These are phyloP conservation scores for Sinapis alba DNA, from an alignment of 441 rosid species.

Conservation along the genomic window DNA sequence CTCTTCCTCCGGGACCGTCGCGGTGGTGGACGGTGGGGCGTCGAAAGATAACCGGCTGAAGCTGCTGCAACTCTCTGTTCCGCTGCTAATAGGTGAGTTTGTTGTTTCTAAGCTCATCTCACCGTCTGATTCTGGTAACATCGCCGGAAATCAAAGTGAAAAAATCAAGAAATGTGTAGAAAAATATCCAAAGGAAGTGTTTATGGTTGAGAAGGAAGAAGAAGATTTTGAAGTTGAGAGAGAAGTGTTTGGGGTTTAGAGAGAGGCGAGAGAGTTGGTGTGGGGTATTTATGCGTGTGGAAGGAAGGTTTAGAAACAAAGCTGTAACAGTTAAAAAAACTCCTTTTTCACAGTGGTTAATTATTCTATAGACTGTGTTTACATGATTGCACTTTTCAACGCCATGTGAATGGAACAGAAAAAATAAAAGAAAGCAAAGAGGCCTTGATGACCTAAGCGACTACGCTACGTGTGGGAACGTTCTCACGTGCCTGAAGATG, in stretches of 20 bases:
- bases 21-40: slow-evolving; percentile 43
- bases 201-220: background rate
- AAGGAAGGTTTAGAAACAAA: background rate
- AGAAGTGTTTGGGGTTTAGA: slow-evolving; percentile 10
- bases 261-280: slow-evolving; percentile 24
- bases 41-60: slow-evolving; percentile 75
- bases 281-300: slow-evolving; percentile 29
- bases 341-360: slow-evolving; percentile 20
- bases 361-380: background rate
- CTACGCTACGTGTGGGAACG: slow-evolving; percentile 28
- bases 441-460: slow-evolving; percentile 19
- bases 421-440: background rate
- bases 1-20: slow-evolving; percentile 47
- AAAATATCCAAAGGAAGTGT: background rate
- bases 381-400: slow-evolving; percentile 19
- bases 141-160: background rate
- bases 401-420: too few relatives aligned
- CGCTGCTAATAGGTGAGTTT: slow-evolving; percentile 66
- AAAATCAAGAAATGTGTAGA: background rate
- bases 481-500: slow-evolving; percentile 34
- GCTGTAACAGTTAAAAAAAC: slow-evolving; percentile 18
- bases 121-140: slow-evolving; percentile 53
- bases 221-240: slow-evolving; percentile 15
- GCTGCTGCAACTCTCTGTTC: slow-evolving; percentile 62
- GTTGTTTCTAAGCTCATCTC: slow-evolving; percentile 55